phyloP scores from a whole-genome alignment of 345 rosid species.

The Noccaea caerulescens region DNA sequence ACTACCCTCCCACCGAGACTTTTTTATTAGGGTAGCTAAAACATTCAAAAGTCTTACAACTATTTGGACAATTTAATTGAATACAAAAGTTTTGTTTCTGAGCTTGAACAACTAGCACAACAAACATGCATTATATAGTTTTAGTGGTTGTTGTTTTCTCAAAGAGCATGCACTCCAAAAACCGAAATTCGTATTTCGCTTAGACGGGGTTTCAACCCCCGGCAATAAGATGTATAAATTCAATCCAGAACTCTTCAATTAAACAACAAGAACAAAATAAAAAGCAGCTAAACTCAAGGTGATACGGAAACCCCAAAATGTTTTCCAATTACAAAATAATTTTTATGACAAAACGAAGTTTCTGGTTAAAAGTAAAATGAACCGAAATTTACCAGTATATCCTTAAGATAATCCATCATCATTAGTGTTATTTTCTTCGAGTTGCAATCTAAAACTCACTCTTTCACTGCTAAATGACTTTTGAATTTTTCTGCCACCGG shows the following conservation, averaged over 20 bases:
- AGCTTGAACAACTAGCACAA: neutral
- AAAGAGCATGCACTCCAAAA: no score
- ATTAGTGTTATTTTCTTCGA: neutral
- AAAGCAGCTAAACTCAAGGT: no score
- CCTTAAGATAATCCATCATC: neutral
- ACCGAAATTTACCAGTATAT: neutral
- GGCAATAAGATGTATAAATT: no score
- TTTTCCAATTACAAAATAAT: neutral
- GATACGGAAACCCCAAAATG: no score
- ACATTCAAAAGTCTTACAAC: neutral
- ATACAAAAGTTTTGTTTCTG: neutral
- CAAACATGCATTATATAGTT: no score
- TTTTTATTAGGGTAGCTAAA: neutral
- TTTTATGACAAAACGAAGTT: neutral
- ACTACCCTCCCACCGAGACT: neutral
- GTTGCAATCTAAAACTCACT: neutral
- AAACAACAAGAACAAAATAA: no score
- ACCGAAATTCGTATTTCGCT: no score
- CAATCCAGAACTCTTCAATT: no score
- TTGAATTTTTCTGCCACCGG: neutral
- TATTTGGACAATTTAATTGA: neutral
- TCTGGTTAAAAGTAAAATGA: neutral
- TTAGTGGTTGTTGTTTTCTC: no score
- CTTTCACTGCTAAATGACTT: neutral
- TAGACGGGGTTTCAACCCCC: no score